Conservation (phyloP, 495 filamentous ascomycete genomes). For the Mytilinidion resinicola region DNA sequence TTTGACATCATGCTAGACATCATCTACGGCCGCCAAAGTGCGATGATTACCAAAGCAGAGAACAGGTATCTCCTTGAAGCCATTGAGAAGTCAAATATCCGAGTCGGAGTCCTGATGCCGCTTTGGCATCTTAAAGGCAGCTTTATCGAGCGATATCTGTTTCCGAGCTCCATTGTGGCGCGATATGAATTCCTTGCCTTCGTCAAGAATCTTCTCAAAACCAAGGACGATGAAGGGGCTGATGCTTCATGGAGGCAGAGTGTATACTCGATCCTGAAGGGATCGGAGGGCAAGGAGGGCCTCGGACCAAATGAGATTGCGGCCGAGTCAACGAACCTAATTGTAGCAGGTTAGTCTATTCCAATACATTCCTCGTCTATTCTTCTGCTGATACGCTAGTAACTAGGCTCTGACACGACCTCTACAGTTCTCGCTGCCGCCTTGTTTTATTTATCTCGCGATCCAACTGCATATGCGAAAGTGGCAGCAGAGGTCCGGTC, state of each 20-base stretch:
- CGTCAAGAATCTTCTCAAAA: background rate
- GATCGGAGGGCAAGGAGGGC: conserved; percentile 6
- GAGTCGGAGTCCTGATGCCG: background rate
- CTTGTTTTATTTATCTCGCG: conserved; percentile 56
- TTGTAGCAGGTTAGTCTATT: conserved; percentile 6
- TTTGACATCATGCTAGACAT: conserved; percentile 9
- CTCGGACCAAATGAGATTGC: conserved; percentile 1
- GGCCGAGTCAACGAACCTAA: conserved; percentile 1
- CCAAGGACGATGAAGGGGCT: background rate
- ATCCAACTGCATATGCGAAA: conserved; percentile 38
- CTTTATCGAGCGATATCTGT: background rate
- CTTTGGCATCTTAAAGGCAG: background rate
- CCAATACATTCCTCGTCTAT: background rate
- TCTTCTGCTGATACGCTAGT: background rate
- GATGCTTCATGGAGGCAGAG: conserved; percentile 3
- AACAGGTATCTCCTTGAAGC: conserved; percentile 10
- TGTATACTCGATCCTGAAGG: conserved; percentile 3
- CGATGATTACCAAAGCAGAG: background rate
- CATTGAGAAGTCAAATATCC: background rate
- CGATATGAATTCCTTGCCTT: background rate
- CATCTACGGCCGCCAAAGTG: conserved; percentile 3
- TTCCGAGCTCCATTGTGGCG: background rate
- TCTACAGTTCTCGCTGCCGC: conserved; percentile 27
- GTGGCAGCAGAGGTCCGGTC: conserved; percentile 47
- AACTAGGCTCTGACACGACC: conserved; percentile 24